phyloP scores from a whole-genome alignment of 805 yeast genomes.

The Yarrowia alimentaria region DNA sequence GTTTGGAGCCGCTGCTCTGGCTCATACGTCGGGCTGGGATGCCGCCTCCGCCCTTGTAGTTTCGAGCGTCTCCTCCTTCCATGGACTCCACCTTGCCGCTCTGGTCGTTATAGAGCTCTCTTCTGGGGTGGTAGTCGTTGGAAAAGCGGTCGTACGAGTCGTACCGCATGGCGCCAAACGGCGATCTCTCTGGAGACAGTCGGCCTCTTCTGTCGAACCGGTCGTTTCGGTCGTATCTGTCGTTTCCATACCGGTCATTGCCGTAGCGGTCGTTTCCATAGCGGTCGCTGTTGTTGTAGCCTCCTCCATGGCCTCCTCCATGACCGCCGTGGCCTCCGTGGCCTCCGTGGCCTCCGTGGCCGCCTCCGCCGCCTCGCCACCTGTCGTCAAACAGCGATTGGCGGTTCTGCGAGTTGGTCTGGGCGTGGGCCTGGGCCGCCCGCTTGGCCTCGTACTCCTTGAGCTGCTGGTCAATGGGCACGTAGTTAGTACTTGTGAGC shows the following conservation, averaged over 20 bases:
- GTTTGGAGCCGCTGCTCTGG: too few relatives aligned
- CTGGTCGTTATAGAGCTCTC: conserved; percentile 34
- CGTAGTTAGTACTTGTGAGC: conserved; percentile 23
- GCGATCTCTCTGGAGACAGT: conserved; percentile 3
- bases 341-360: not conserved
- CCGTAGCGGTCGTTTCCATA: not conserved
- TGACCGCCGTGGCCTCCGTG: not conserved
- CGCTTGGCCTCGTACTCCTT: conserved; percentile 32
- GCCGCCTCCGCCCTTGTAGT: conserved; percentile 1
- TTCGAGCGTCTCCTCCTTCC: conserved; percentile 13
- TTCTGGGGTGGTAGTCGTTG: conserved; percentile 33
- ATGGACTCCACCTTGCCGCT: conserved; percentile 34
- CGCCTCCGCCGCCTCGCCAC: conserved; percentile 18
- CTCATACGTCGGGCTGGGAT: too few relatives aligned
- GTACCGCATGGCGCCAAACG: conserved; percentile 26
- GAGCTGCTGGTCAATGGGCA: conserved; percentile 35
- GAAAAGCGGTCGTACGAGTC: conserved; percentile 32
- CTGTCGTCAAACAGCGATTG: conserved; percentile 26
- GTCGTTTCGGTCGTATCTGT: not conserved
- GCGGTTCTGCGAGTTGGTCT: not conserved
- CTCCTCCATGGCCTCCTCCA: conserved; percentile 21
- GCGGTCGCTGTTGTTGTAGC: not conserved
- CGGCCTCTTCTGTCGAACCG: conserved; percentile 19
- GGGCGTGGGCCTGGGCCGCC: conserved; percentile 13
- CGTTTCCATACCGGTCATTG: not conserved